Evolutionary conservation across 2,329 filamentous ascomycete species (phyloP).

Genomic region (Aspergillus sp.): DNA sequence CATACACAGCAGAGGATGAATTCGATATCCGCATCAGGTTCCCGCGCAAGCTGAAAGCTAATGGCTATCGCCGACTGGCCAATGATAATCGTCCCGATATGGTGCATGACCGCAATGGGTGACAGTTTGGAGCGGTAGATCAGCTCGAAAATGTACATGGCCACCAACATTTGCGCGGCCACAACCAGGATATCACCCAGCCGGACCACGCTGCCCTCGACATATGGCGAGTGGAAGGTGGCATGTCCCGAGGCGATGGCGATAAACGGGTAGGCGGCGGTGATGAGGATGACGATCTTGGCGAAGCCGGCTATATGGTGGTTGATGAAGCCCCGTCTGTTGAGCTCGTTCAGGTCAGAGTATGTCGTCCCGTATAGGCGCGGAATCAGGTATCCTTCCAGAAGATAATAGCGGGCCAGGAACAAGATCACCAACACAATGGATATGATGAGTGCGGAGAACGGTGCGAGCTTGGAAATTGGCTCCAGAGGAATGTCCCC

Average conservation of each 20-base stretch:
- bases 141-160: conserved; percentile 50
- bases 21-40: conserved; percentile 35
- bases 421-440: conserved; percentile 32
- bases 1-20: conserved; percentile 40
- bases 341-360: conserved; percentile 33
- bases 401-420: conserved; percentile 43
- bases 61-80: conserved; percentile 45
- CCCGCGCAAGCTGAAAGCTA: conserved; percentile 24
- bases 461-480: conserved; percentile 24
- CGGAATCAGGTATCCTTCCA: conserved; percentile 40
- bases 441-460: conserved; percentile 27
- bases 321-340: conserved; percentile 45
- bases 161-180: conserved; percentile 42
- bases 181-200: conserved; percentile 44
- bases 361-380: conserved; percentile 37
- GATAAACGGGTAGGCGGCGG: conserved; percentile 45
- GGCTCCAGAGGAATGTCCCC: conserved; percentile 9
- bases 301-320: conserved; percentile 46
- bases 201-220: conserved; percentile 29
- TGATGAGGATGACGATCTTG: conserved; percentile 41
- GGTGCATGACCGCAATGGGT: conserved; percentile 42
- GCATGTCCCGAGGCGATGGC: conserved; percentile 34
- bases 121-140: conserved; percentile 44
- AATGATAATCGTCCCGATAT: conserved; percentile 42
- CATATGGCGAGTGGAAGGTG: conserved; percentile 32